Evolutionary conservation across 208 protist genomes (phyloP), one percentile per base, ranked within the genome.

Genomic region (Trypanosoma theileri): DNA sequence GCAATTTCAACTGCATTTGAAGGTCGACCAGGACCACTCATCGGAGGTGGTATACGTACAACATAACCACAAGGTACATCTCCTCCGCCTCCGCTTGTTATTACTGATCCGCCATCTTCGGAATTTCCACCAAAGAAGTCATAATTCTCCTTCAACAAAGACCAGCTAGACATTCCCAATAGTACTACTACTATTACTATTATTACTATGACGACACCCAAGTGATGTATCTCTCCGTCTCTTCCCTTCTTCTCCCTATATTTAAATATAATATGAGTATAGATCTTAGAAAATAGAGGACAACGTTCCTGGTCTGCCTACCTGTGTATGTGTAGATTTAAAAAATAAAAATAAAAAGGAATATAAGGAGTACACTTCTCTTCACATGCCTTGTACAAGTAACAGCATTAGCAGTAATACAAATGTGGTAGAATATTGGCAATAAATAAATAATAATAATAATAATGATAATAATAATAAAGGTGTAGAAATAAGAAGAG

Each of bases 131-230:
- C 58, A 59, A 72, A 72, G 0, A 41, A 19, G 11, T 57, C 58
- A 19, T 59, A 9, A 13, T 42, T 35, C 28, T 50, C 41, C 3
- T 13, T 26, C 9, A 58, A 17, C 4, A 35, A 42, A 0, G 50
- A 65, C 66, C 66, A 72, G 21, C 65, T 64, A 7, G 66, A 65
- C 66, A 72, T 72, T 41, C 40, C 14, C n/a, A 45, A 16, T 21
- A 24, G 22, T 26, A 44, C 50, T 24, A n/a, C n/a, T n/a, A n/a
- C n/a, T n/a, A n/a, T 22, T 13, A 31, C 40, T 10, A 11, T 0
- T 28, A 12, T 19, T n/a, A 12, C 7, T n/a, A 35, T 8, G 6
- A 1, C 28, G 4, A 35, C 28, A 1, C 6, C 6, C 28, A 35
- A 6, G 28, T 35, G 6, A 1, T 35, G 28, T 35, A 35, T 35